Conservation (phyloP, 176 grass and related monocot species). For the Hsuehochloa calcarea region DNA sequence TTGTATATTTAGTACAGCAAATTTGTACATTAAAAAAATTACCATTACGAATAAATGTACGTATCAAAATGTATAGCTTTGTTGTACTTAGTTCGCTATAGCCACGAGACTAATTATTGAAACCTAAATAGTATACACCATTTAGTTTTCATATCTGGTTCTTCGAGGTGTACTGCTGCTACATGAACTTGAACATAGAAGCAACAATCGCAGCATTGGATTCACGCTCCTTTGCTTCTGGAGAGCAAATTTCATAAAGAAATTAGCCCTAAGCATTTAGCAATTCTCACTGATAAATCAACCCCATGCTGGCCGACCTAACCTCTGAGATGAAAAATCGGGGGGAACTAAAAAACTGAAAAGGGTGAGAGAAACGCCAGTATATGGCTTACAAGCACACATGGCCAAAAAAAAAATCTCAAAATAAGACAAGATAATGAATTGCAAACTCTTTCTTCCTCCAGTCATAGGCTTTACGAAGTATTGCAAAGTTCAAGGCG, state of each 20-base stretch:
- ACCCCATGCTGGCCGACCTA: background rate
- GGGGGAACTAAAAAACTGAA: background rate
- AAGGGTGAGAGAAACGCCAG: background rate
- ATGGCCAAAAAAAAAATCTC: background rate
- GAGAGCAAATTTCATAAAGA: background rate
- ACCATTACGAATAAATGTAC: background rate
- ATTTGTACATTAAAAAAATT: background rate
- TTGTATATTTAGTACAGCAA: background rate
- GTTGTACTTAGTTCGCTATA: background rate
- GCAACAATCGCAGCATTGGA: background rate
- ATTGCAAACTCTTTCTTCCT: background rate
- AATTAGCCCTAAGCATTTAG: background rate
- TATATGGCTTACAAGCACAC: background rate
- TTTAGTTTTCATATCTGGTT: background rate
- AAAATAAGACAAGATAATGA: background rate
- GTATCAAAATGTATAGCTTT: background rate
- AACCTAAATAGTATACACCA: background rate
- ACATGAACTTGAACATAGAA: background rate
- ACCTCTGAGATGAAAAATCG: background rate
- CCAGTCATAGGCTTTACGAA: background rate
- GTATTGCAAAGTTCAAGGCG: background rate
- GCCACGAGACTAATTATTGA: background rate
- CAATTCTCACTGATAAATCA: background rate
- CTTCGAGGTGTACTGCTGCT: background rate
- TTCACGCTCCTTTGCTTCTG: background rate